Evolutionary conservation across 192 early-diverging fungal species (phyloP), one percentile per base, ranked within the genome.

Genomic region (Backusella psychrophila): DNA sequence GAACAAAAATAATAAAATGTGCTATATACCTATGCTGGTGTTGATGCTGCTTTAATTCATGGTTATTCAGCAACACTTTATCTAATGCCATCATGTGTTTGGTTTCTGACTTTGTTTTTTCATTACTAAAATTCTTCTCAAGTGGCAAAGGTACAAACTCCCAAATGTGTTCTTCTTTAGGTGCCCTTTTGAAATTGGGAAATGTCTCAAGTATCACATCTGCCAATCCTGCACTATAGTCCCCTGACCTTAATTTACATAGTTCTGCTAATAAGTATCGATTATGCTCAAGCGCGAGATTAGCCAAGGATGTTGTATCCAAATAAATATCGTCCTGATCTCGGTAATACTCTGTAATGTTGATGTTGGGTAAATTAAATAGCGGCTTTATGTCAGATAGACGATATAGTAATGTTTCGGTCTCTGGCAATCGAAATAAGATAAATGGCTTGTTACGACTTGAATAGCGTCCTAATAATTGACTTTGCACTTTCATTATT

Each of bases 261-360:
- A 81, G 71, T 42, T 83, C 82, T 8, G 79, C 82, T 14, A 83
- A 52, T 23, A 81, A 53, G 38, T 63, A 69, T 34, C 75, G 78
- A 56, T 72, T 74, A 34, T 78, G 59, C 26, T 72, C 66, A 52
- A 72, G 46, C 34, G 73, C 82, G n/a, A 77, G 44, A 42, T 81
- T 73, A 72, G 52, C 72, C 44, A 83, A 46, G 12, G 80, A 80
- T 46, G 74, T 33, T 14, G 82, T 73, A 36, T 72, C 42, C 17
- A 83, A 68, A 69, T 81, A 83, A 36, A 73, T 35, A 35, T 83
- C 79, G 33, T 80, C 79, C 14, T 76, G 73, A 17, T 77, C 76
- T 59, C 35, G 23, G 39, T 76, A 56, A 49, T 49, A 49, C 4
- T 36, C 42, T 3, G 29, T 31, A 1, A 71, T 29, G 1, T 39